These are phyloP conservation scores for Stenocarpella maydis DNA, from an alignment of 2,329 filamentous ascomycete genomes.

Conservation along the genomic window DNA sequence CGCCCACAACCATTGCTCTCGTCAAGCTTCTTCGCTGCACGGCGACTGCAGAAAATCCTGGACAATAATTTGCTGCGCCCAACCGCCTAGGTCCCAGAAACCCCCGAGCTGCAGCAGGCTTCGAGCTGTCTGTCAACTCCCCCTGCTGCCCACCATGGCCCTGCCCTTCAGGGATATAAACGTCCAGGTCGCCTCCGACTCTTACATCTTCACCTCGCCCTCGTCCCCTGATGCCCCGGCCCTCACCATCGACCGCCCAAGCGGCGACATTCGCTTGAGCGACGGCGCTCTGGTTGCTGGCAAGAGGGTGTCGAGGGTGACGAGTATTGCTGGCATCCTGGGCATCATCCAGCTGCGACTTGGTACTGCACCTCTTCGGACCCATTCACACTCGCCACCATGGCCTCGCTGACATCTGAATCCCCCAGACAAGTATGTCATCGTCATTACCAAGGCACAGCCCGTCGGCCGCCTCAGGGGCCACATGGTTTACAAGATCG, in stretches of 20 bases:
- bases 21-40: not conserved
- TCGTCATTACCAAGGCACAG: slow-evolving; percentile 93
- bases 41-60: not conserved
- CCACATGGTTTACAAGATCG: slow-evolving; percentile 94
- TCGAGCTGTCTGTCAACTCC: not conserved
- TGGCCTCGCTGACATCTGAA: not conserved
- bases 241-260: slow-evolving; percentile 88
- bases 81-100: not conserved
- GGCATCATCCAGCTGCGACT: slow-evolving; percentile 93
- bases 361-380: slow-evolving; percentile 62
- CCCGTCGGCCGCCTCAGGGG: slow-evolving; percentile 91
- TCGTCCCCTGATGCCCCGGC: slow-evolving; percentile 90
- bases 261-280: slow-evolving; percentile 86
- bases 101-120: slow-evolving; percentile 7
- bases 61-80: not conserved
- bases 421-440: slow-evolving; percentile 86
- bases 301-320: slow-evolving; percentile 77
- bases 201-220: slow-evolving; percentile 96
- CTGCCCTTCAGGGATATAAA: slow-evolving; percentile 96
- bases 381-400: not conserved
- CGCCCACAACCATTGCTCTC: not conserved
- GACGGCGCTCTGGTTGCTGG: slow-evolving; percentile 79
- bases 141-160: slow-evolving; percentile 42
- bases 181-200: slow-evolving; percentile 87
- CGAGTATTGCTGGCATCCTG: slow-evolving; percentile 93